Evolutionary conservation across 129 eudicot species (phyloP), one percentile per base, ranked within the genome.

Genomic region (Tagetes patula): DNA sequence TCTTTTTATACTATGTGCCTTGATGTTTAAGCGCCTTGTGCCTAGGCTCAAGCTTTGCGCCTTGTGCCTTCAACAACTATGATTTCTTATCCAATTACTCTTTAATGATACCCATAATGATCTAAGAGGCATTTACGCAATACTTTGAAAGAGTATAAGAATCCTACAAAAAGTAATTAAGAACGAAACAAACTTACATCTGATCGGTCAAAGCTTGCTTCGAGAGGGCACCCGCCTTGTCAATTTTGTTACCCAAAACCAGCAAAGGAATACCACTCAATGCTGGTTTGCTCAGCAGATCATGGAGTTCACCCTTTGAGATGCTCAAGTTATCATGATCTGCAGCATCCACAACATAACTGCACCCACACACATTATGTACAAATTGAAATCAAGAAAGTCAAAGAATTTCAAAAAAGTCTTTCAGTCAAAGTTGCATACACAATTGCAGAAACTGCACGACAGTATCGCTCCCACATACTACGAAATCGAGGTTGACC

Each of bases 341-440:
- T n/a, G 99, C 99, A 65, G 99, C 99, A 80, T 94, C 99, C 65
- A 94, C 99, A 63, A 94, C 99, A 76, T 94, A 94, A n/a, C 99
- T 94, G 49, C 49, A 64, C 34, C 58, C 60, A 54, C 60, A 20
- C 34, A 20, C 60, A 54, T 54, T 20, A 54, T 54, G 60, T 27
- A 1, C 34, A 64, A n/a, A 64, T 8, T 3, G 2, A 64, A 40
- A 14, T 64, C 48, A 63, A 63, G 4, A 63, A 63, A 63, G 39
- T 70, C 8, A 65, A 65, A 59, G 12, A 10, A 2, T 34, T 60
- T 61, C 43, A 2, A 36, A 61, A 60, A 61, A 12, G 9, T 61
- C 1, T 61, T 36, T 4, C 12, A 1, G 67, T 34, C 30, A 77
- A 46, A 72, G 52, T 12, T 27, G 46, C 96, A 79, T 90, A 94